Conservation (phyloP, 2,329 filamentous ascomycete genomes). For the Tolypocladium pustulatum region DNA sequence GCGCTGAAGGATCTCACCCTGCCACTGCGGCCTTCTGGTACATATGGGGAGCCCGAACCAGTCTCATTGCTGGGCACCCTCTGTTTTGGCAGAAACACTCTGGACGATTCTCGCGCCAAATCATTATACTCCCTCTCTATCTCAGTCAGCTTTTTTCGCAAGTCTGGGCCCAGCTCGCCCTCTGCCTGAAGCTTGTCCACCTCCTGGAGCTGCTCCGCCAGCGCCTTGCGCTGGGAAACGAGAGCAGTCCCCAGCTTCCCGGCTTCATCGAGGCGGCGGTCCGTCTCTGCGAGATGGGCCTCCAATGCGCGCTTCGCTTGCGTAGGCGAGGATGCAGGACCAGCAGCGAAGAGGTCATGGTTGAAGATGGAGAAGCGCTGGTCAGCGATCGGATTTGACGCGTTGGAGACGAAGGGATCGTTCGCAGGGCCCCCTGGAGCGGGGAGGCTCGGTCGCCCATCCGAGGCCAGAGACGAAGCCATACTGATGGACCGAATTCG, state of each 20-base stretch:
- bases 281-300: slow-evolving; percentile 85
- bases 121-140: slow-evolving; percentile 95
- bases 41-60: slow-evolving; percentile 39
- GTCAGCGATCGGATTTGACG: slow-evolving; percentile 32
- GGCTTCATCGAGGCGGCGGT: slow-evolving; percentile 82
- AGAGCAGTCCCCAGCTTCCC: slow-evolving; percentile 81
- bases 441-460: slow-evolving; percentile 27
- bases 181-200: slow-evolving; percentile 70
- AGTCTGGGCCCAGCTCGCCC: slow-evolving; percentile 68
- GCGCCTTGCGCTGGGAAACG: slow-evolving; percentile 74
- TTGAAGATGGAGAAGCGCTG: slow-evolving; percentile 80
- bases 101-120: slow-evolving; percentile 77
- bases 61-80: slow-evolving; percentile 62
- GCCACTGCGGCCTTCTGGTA: slow-evolving; percentile 39
- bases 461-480: slow-evolving; percentile 32
- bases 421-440: slow-evolving; percentile 24
- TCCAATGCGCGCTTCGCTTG: slow-evolving; percentile 84
- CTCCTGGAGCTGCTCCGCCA: slow-evolving; percentile 73
- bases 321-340: slow-evolving; percentile 66
- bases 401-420: slow-evolving; percentile 48
- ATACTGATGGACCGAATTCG: slow-evolving; percentile 16
- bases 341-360: slow-evolving; percentile 65
- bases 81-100: slow-evolving; percentile 79
- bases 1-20: slow-evolving; percentile 32
- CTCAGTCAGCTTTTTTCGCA: slow-evolving; percentile 72